Conservation (phyloP, 2,329 filamentous ascomycete genomes). For the Colletotrichum endophyticum region DNA sequence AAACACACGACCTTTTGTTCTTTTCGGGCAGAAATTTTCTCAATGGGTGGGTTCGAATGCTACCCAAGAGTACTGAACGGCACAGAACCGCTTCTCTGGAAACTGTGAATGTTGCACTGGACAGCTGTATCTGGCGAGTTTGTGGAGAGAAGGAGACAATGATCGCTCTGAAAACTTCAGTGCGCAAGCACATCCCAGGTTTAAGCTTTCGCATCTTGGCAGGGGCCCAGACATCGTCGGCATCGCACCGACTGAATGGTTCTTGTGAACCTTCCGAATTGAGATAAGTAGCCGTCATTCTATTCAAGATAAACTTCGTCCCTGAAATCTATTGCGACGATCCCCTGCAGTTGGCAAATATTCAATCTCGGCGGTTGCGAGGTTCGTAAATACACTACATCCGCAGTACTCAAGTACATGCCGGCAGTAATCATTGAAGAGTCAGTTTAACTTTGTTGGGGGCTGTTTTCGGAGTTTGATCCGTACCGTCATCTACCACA, state of each 20-base stretch:
- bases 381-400: fast-evolving
- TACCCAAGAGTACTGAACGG: background rate
- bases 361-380: background rate
- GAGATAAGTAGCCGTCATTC: background rate
- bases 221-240: background rate
- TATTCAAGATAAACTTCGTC: background rate
- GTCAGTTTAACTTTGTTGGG: background rate
- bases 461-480: background rate
- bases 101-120: background rate
- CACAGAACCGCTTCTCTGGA: background rate
- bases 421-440: background rate
- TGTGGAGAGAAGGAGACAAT: background rate
- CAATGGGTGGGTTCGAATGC: background rate
- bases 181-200: background rate
- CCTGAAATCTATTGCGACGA: background rate
- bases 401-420: background rate
- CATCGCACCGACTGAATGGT: background rate
- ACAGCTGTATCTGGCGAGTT: background rate
- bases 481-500: background rate
- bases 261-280: background rate
- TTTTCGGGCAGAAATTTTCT: background rate
- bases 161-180: background rate
- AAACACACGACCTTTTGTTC: background rate
- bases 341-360: background rate
- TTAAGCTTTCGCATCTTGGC: background rate